Evolutionary conservation across 331 rosid species (phyloP).

Genomic region (Malus hybrid): DNA sequence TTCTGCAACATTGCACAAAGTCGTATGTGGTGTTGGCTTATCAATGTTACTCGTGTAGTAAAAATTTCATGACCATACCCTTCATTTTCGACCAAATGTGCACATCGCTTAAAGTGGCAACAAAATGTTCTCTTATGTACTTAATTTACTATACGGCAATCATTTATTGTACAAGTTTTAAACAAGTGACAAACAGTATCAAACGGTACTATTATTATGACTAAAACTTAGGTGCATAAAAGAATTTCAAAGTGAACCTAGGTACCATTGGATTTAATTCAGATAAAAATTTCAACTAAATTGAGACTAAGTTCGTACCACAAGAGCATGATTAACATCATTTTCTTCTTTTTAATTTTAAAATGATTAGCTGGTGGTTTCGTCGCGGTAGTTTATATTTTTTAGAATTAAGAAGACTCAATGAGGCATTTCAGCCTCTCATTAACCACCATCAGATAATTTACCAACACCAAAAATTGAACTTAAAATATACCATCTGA

Average conservation of each 20-base stretch:
- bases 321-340: not conserved
- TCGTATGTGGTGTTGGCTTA: not conserved
- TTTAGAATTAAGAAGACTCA: accelerated
- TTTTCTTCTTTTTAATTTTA: too few species aligned
- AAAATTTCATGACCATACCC: too few species aligned
- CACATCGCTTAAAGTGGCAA: not conserved
- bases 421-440: accelerated
- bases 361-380: too few species aligned
- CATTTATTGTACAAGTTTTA: too few species aligned
- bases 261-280: not conserved
- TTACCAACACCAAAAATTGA: accelerated
- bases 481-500: too few species aligned
- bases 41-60: too few species aligned
- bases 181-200: not conserved
- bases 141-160: too few species aligned
- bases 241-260: not conserved
- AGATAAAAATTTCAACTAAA: not conserved
- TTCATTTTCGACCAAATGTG: not conserved
- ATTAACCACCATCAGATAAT: too few species aligned
- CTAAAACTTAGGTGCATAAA: not conserved
- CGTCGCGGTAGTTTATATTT: too few species aligned
- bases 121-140: not conserved
- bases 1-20: not conserved
- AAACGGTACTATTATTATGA: too few species aligned
- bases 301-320: not conserved